Evolutionary conservation across 208 protist species (phyloP), one percentile per base, ranked within the genome.

Genomic region (Leishmania braziliensis): DNA sequence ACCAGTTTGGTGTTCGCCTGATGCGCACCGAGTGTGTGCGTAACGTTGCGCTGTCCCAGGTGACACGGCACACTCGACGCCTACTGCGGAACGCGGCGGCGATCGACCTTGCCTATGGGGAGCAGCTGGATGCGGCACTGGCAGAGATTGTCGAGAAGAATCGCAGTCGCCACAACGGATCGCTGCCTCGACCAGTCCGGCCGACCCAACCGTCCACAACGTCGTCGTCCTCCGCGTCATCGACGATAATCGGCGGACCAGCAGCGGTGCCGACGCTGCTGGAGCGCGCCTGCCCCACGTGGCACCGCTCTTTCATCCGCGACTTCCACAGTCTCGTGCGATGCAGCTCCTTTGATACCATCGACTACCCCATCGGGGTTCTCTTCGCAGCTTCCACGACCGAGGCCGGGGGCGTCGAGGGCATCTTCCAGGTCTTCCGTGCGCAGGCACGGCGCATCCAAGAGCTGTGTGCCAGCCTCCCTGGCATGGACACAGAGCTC

Each of bases 321-420:
- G 89, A 92, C 75, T 87, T 91, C 50, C 84, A 90, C 85, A 71
- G 79, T 62, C 84, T 96, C 39, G 87, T 93, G 58, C 94, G 94
- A 1, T 93, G 90, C 78, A 91, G 82, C 75, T 53, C 87, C 81
- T 93, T 92, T 80, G 94, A 97, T 74, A 97, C 94, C 2, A 56
- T 94, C 16, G 94, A 97, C 83, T 85, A 96, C 84, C 94, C 94
- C 43, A 80, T 97, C 62, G 94, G 92, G 29, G 82, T 86, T 78
- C 80, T 97, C 73, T 90, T 87, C 80, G 90, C 86, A 43, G 90
- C 87, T 53, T 88, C 89, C 76, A 95, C 94, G 36, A 79, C 63
- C 26, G 91, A 91, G 77, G 16, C 73, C n/a, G 91, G 85, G 3
- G 91, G 90, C 2, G 58, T 89, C 3, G 88, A 95, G 58, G 90